Evolutionary conservation across 352 stramenopile genomes (phyloP).

Genomic region (Phytopythium mirpurense): DNA sequence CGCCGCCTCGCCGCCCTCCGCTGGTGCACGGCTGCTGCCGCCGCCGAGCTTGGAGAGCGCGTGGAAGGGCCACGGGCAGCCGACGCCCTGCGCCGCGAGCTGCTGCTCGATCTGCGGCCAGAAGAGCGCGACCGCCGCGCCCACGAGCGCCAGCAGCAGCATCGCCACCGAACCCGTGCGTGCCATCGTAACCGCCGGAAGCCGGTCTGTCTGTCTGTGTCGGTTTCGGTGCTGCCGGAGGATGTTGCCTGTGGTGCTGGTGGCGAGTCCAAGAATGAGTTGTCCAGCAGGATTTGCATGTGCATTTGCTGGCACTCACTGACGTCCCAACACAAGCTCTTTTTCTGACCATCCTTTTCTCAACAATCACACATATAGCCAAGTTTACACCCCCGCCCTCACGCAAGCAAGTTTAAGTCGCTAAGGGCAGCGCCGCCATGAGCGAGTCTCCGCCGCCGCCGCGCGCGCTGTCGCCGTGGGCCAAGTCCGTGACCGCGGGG

Average conservation of each 20-base stretch:
- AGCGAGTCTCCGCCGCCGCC: neutral
- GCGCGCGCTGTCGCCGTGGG: constrained; percentile 39
- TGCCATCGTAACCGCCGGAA: constrained; percentile 13
- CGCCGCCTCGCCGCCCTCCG: constrained; percentile 18
- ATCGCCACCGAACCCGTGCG: constrained; percentile 32
- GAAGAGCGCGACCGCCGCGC: constrained; percentile 46
- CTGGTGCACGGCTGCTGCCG: constrained; percentile 14
- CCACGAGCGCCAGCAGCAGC: constrained; percentile 43
- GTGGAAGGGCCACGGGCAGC: constrained; percentile 68
- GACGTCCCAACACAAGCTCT: too few relatives aligned
- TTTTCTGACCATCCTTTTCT: too few relatives aligned
- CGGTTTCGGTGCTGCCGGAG: neutral
- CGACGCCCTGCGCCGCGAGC: constrained; percentile 36
- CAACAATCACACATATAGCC: too few relatives aligned
- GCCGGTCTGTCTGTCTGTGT: too few relatives aligned
- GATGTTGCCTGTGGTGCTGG: too few relatives aligned
- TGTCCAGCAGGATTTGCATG: too few relatives aligned
- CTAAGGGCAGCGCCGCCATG: neutral
- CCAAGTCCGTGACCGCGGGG: constrained; percentile 67
- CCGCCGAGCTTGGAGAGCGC: constrained; percentile 28
- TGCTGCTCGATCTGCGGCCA: constrained; percentile 77
- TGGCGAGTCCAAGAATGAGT: too few relatives aligned
- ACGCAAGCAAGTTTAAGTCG: neutral
- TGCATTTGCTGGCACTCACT: too few relatives aligned
- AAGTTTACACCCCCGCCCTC: too few relatives aligned